Conservation (phyloP, 192 early-diverging fungal genomes). For the Coemansia sp. region DNA sequence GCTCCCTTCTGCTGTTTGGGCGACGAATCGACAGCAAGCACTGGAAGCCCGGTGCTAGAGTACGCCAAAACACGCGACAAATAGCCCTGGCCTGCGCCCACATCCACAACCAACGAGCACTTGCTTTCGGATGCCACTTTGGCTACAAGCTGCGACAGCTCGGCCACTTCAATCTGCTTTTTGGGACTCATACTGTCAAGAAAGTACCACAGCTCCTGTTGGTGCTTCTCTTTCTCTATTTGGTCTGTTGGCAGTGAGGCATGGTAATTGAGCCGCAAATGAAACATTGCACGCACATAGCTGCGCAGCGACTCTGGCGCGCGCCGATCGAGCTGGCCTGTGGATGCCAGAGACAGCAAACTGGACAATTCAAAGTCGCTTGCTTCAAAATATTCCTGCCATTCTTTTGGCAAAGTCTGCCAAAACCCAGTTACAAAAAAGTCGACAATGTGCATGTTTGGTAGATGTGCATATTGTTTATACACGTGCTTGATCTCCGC, state of each 20-base stretch:
- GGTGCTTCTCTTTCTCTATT: neutral
- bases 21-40: slow-evolving; percentile 43
- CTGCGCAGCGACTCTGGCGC: slow-evolving; percentile 30
- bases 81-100: slow-evolving; percentile 54
- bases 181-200: slow-evolving; percentile 50
- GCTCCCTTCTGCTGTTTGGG: slow-evolving; percentile 42
- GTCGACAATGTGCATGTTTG: slow-evolving; percentile 45
- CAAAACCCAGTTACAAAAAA: slow-evolving; percentile 44
- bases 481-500: slow-evolving; percentile 18
- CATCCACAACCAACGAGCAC: slow-evolving; percentile 34
- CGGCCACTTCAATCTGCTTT: slow-evolving; percentile 45
- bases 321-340: slow-evolving; percentile 6
- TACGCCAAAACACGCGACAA: slow-evolving; percentile 50
- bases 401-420: slow-evolving; percentile 31
- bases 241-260: slow-evolving; percentile 1
- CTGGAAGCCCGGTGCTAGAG: slow-evolving; percentile 14
- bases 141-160: slow-evolving; percentile 35
- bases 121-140: slow-evolving; percentile 14
- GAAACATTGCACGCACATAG: slow-evolving; percentile 31
- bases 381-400: slow-evolving; percentile 34
- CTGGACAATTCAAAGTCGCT: slow-evolving; percentile 15
- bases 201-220: slow-evolving; percentile 23
- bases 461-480: slow-evolving; percentile 20
- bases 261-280: slow-evolving; percentile 24
- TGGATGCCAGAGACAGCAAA: slow-evolving; percentile 36